Evolutionary conservation across 1,284 basidiomycete genomes (phyloP).

Genomic region (Austroboletus novae-zelandiae): DNA sequence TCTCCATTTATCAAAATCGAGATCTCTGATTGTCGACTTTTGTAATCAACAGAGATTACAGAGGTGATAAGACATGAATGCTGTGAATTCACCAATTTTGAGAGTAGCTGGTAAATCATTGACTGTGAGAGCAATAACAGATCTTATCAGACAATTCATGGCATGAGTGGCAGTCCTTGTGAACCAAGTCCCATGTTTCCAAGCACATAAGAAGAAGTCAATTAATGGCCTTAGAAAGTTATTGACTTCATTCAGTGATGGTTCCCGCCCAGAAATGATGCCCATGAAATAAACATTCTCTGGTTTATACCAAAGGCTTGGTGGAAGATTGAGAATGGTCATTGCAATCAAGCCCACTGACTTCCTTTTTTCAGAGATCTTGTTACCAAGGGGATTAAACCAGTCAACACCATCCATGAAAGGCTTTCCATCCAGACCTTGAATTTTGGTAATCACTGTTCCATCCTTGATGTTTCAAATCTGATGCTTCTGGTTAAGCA

Average conservation of each 20-base stretch:
- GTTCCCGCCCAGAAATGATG: too few species aligned
- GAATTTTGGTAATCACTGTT: conserved; percentile 22
- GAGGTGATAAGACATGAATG: too few species aligned
- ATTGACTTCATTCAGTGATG: conserved; percentile 16
- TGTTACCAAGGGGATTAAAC: conserved; percentile 39
- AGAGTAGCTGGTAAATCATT: too few species aligned
- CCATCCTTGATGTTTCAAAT: conserved; percentile 34
- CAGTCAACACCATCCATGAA: conserved; percentile 33
- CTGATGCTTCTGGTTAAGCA: too few species aligned
- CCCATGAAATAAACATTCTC: too few species aligned
- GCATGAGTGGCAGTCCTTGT: neutral
- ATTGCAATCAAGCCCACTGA: conserved; percentile 36
- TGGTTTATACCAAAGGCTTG: too few species aligned
- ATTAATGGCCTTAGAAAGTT: conserved; percentile 20
- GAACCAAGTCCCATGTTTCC: neutral
- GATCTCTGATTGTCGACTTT: too few species aligned
- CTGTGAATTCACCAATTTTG: too few species aligned
- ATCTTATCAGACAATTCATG: neutral
- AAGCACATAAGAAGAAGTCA: conserved; percentile 28
- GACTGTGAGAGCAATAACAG: too few species aligned
- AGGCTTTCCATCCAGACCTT: conserved; percentile 21
- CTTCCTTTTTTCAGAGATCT: conserved; percentile 26
- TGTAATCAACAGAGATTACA: too few species aligned
- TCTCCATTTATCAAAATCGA: too few species aligned
- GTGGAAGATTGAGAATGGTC: conserved; percentile 22